Percentiles rank a stretch among this genome's conserved stretches.
Evolutionary conservation across 192 early-diverging fungal genomes (phyloP).

Genomic region (Coemansia sp.): DNA sequence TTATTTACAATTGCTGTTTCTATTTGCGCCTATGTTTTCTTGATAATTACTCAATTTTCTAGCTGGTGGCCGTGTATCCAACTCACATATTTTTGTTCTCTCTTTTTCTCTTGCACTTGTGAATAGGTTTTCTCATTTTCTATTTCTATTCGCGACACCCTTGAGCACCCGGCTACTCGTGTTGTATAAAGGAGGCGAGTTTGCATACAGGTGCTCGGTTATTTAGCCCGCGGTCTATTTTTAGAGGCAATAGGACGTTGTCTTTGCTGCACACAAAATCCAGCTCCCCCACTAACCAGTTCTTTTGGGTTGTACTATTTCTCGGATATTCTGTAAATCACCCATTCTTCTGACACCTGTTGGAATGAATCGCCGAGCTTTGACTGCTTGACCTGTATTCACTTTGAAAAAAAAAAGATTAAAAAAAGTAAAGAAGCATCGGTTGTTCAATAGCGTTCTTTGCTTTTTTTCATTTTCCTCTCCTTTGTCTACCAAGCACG

Average conservation of each 20-base stretch:
- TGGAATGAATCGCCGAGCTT: conserved; percentile 2
- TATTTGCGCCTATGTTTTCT: background rate
- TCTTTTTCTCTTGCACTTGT: background rate
- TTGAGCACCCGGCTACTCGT: background rate
- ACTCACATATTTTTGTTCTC: background rate
- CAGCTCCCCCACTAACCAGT: background rate
- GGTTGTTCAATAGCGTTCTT: background rate
- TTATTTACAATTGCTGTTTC: background rate
- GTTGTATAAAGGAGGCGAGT: background rate
- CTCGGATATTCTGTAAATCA: background rate
- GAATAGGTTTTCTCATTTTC: background rate
- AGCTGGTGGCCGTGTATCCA: background rate
- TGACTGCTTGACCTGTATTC: background rate
- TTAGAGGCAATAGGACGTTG: background rate
- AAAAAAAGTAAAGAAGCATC: too few relatives aligned
- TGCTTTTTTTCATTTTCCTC: background rate
- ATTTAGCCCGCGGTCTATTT: background rate
- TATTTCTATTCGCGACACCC: background rate
- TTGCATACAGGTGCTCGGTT: background rate
- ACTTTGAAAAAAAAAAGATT: background rate
- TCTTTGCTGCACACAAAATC: conserved; percentile 2
- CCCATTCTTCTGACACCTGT: background rate
- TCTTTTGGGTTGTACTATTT: conserved; percentile 3
- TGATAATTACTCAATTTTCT: background rate
- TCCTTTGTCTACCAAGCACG: background rate